Evolutionary conservation across 1,284 basidiomycete species (phyloP).

Genomic region (Leucoagaricus sp.): DNA sequence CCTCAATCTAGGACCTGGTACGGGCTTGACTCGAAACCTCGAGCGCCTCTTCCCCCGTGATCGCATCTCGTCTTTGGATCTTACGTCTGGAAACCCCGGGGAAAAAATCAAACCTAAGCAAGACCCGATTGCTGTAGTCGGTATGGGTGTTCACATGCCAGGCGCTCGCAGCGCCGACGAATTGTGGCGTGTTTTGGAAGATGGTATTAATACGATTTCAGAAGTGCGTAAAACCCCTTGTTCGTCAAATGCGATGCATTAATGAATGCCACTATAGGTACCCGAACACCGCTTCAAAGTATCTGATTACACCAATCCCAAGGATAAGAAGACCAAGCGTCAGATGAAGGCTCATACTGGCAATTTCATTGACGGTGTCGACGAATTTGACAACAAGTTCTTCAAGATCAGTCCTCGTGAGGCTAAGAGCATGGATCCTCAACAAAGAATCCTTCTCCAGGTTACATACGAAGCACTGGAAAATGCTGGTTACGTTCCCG

Average conservation of each 20-base stretch:
- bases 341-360: slow-evolving; percentile 55
- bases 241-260: neutral
- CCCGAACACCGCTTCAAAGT: slow-evolving; percentile 58
- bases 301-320: slow-evolving; percentile 34
- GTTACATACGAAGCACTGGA: slow-evolving; percentile 69
- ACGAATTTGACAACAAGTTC: slow-evolving; percentile 65
- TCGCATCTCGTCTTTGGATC: slow-evolving; percentile 6
- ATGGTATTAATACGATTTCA: slow-evolving; percentile 57
- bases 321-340: slow-evolving; percentile 9
- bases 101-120: slow-evolving; percentile 27
- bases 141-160: slow-evolving; percentile 69
- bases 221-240: slow-evolving; percentile 42
- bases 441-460: slow-evolving; percentile 68
- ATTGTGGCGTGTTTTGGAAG: slow-evolving; percentile 61
- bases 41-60: slow-evolving; percentile 10
- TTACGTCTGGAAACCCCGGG: neutral
- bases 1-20: slow-evolving; percentile 14
- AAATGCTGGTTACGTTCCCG: slow-evolving; percentile 66
- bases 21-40: slow-evolving; percentile 13
- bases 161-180: slow-evolving; percentile 48
- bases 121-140: slow-evolving; percentile 68
- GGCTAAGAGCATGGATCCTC: slow-evolving; percentile 73
- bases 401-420: slow-evolving; percentile 75
- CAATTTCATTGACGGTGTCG: slow-evolving; percentile 60
- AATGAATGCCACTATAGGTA: slow-evolving; percentile 41